phyloP scores from a whole-genome alignment of 352 stramenopile species.

The Saprolegnia diclina region DNA sequence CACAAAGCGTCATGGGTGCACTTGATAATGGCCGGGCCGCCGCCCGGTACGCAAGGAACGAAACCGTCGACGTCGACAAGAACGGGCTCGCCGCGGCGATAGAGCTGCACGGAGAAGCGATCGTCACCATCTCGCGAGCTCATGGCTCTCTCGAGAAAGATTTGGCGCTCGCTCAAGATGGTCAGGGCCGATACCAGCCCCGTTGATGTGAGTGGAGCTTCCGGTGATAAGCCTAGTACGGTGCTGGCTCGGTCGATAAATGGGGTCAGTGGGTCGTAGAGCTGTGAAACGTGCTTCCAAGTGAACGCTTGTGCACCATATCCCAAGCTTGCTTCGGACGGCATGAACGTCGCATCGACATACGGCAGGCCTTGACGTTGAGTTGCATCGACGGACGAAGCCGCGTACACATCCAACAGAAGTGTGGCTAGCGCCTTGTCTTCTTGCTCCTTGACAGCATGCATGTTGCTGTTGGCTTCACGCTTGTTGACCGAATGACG shows the following conservation, averaged over 20 bases:
- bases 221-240: background rate
- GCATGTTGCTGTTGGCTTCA: background rate
- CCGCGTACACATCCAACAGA: background rate
- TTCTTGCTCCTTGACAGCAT: background rate
- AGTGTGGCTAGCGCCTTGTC: background rate
- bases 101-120: background rate
- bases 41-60: constrained; percentile 7
- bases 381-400: background rate
- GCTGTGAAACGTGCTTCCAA: constrained; percentile 1
- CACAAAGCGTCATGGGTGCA: constrained; percentile 6
- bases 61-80: constrained; percentile 7
- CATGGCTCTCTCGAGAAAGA: background rate
- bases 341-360: background rate
- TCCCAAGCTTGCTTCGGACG: background rate
- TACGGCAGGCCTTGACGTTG: background rate
- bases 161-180: background rate
- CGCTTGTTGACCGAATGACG: background rate
- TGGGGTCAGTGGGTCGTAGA: background rate
- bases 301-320: background rate
- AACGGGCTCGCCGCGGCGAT: constrained; percentile 10
- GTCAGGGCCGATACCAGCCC: background rate
- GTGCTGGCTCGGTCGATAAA: background rate
- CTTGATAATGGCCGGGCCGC: background rate
- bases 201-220: background rate
- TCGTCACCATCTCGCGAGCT: background rate